Evolutionary conservation across 495 filamentous ascomycete species (phyloP).

Genomic region (Acidomyces sp.): DNA sequence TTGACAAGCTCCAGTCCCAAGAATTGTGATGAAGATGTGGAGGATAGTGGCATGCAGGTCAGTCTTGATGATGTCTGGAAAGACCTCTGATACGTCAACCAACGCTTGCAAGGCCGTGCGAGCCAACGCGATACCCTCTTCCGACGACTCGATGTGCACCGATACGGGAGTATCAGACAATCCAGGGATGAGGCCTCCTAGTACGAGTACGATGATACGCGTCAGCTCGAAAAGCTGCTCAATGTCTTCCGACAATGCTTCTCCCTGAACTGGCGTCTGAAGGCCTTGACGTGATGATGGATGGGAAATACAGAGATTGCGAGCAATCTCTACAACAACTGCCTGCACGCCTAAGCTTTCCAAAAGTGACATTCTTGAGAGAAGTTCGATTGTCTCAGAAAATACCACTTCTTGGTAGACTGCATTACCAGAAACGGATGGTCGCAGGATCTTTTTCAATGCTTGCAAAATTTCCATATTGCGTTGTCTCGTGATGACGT

Average conservation of each 20-base stretch:
- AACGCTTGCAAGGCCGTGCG: constrained; percentile 69
- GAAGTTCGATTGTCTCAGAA: constrained; percentile 89
- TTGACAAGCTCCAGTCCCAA: constrained; percentile 77
- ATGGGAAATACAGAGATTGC: constrained; percentile 77
- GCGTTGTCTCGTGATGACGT: constrained; percentile 59
- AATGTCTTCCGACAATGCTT: constrained; percentile 85
- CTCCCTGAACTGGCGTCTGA: constrained; percentile 28
- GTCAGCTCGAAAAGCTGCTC: constrained; percentile 97
- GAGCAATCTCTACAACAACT: constrained; percentile 83
- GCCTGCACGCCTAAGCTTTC: constrained; percentile 81
- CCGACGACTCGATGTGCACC: constrained; percentile 57
- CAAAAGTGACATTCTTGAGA: constrained; percentile 85
- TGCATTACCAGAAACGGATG: constrained; percentile 88
- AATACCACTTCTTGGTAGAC: constrained; percentile 95
- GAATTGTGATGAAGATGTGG: constrained; percentile 88
- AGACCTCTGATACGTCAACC: constrained; percentile 86
- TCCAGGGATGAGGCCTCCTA: constrained; percentile 76
- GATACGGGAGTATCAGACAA: constrained; percentile 47
- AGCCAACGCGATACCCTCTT: constrained; percentile 74
- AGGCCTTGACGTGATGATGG: constrained; percentile 66
- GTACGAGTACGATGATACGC: constrained; percentile 82
- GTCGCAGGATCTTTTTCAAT: constrained; percentile 85
- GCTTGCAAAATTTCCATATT: constrained; percentile 81
- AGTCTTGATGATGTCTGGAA: constrained; percentile 89
- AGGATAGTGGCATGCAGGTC: constrained; percentile 94